A percentile compares a stretch with the other conserved stretches of the same genome.
phyloP scores from a whole-genome alignment of 2,329 filamentous ascomycete species.

The Rutstroemia sp. region DNA sequence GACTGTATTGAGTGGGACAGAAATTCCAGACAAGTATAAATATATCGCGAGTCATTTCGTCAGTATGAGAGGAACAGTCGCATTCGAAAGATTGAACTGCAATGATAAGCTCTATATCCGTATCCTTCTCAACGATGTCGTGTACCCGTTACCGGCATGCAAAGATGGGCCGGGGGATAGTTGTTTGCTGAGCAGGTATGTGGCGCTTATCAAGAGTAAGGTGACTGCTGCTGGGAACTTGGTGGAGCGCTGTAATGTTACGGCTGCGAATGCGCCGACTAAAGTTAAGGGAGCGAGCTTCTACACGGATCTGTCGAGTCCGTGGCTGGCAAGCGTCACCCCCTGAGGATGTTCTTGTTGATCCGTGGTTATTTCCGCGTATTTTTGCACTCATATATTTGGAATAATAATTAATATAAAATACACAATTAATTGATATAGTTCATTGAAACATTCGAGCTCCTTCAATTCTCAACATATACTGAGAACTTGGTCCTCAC shows the following conservation, averaged over 20 bases:
- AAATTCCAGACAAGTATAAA: constrained; percentile 39
- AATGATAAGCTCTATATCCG: background rate
- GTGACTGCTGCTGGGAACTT: background rate
- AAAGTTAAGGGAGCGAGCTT: constrained; percentile 3
- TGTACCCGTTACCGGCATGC: background rate
- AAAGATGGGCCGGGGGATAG: background rate
- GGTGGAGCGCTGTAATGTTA: background rate
- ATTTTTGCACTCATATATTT: no score
- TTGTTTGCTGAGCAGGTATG: background rate
- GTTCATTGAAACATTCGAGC: no score
- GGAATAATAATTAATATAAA: no score
- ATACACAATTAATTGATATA: no score
- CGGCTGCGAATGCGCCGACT: background rate
- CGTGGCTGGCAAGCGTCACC: background rate
- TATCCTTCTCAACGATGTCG: background rate
- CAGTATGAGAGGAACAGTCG: constrained; percentile 58
- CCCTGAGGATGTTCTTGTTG: no score
- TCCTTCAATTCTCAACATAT: no score
- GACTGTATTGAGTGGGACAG: constrained; percentile 29
- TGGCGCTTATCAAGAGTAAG: background rate
- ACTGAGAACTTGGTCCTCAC: no score
- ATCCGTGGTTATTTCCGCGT: no score
- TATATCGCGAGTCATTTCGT: constrained; percentile 50
- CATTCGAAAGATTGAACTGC: constrained; percentile 37
- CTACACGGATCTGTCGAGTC: background rate